Evolutionary conservation across 1,284 basidiomycete genomes (phyloP).

Genomic region (Rhodotorula mucilaginosa): DNA sequence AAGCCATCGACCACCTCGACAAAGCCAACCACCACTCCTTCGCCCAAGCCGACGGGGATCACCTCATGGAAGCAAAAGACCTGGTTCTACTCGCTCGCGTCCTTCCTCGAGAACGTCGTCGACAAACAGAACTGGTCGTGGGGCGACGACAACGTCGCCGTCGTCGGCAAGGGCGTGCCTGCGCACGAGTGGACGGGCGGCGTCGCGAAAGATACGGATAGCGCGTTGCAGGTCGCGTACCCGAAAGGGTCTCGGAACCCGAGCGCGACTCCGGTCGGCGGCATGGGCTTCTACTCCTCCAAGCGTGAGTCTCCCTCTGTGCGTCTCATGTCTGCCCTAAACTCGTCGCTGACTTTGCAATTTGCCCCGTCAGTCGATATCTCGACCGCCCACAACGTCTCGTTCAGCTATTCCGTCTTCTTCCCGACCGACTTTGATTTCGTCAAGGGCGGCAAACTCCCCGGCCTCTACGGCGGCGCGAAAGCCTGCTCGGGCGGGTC

Average conservation of each 20-base stretch:
- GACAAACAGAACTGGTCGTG: constrained; percentile 23
- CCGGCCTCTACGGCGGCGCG: constrained; percentile 45
- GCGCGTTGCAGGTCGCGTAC: constrained; percentile 38
- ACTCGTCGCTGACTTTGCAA: background rate
- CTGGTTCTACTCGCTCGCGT: constrained; percentile 18
- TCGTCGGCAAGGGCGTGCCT: constrained; percentile 19
- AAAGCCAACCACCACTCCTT: background rate
- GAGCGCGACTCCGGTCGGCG: constrained; percentile 32
- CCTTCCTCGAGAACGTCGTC: constrained; percentile 26
- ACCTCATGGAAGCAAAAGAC: constrained; percentile 24
- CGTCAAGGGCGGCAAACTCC: constrained; percentile 44
- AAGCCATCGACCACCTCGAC: background rate
- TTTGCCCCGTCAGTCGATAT: constrained; percentile 22
- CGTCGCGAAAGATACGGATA: constrained; percentile 6
- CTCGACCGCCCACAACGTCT: constrained; percentile 28
- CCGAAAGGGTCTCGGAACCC: constrained; percentile 40
- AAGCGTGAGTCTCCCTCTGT: constrained; percentile 29
- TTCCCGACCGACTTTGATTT: constrained; percentile 47
- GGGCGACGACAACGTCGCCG: constrained; percentile 24
- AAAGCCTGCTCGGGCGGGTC: constrained; percentile 34
- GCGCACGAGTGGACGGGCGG: constrained; percentile 23
- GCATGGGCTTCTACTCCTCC: constrained; percentile 41
- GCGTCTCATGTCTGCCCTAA: background rate
- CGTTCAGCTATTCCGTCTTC: constrained; percentile 45
- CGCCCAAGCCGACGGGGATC: background rate